These are phyloP conservation scores for Hymenoscyphus linearis DNA, from an alignment of 2,329 filamentous ascomycete genomes.

Conservation along the genomic window DNA sequence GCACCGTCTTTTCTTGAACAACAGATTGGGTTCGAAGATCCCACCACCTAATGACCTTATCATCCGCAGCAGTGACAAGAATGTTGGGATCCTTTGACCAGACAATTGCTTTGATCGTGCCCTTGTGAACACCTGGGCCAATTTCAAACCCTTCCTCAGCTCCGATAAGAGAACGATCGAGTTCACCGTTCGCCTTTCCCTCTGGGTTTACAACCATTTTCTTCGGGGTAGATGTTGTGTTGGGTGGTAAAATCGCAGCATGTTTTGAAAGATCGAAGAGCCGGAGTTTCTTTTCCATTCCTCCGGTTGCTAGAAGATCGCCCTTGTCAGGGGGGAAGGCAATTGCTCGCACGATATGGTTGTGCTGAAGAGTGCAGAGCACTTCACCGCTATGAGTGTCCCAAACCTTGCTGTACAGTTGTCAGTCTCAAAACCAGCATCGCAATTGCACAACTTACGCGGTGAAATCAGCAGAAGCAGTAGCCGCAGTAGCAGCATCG, in stretches of 20 bases:
- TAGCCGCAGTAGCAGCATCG: conserved; percentile 83
- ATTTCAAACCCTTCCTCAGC: conserved; percentile 76
- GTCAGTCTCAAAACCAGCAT: conserved; percentile 29
- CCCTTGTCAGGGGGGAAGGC: conserved; percentile 79
- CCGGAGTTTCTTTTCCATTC: conserved; percentile 92
- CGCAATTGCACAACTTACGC: conserved; percentile 52
- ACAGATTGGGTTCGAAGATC: conserved; percentile 73
- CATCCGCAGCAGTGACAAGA: conserved; percentile 82
- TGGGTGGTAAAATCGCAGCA: conserved; percentile 33
- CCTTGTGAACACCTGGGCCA: conserved; percentile 74
- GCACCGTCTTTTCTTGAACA: conserved; percentile 71
- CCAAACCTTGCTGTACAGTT: conserved; percentile 76
- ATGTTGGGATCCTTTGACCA: conserved; percentile 88
- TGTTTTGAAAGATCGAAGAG: conserved; percentile 74
- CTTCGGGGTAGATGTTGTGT: conserved; percentile 6
- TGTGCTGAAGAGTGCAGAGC: conserved; percentile 79
- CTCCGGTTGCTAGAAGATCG: conserved; percentile 86
- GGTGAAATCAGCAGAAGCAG: conserved; percentile 92
- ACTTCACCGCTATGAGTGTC: conserved; percentile 92
- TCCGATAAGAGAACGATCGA: conserved; percentile 42
- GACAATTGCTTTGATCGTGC: conserved; percentile 91
- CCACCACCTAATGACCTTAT: conserved; percentile 92
- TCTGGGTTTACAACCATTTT: conserved; percentile 18
- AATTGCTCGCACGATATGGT: conserved; percentile 91
- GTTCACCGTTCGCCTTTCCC: conserved; percentile 30